These are phyloP conservation scores for Raphanus raphanistrum DNA, from an alignment of 345 rosid species.

Conservation along the genomic window DNA sequence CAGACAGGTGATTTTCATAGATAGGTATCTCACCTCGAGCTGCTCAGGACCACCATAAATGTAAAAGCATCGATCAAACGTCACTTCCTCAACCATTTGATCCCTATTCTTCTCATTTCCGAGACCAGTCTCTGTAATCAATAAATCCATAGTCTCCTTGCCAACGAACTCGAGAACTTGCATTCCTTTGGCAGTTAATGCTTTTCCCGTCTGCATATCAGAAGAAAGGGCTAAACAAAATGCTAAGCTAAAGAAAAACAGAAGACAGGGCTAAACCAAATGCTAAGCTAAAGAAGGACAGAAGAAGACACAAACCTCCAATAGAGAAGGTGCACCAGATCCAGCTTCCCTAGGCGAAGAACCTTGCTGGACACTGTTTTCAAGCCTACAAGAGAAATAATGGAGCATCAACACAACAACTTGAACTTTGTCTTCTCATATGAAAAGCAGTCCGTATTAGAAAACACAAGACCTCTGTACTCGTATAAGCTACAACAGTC, in stretches of 20 bases:
- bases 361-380: slow-evolving; percentile 69
- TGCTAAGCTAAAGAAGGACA: slow-evolving; percentile 1
- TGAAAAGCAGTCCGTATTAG: not conserved
- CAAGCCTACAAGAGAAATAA: slow-evolving; percentile 56
- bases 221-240: slow-evolving; percentile 20
- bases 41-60: slow-evolving; percentile 99
- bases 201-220: slow-evolving; percentile 76
- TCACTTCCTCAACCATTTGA: slow-evolving; percentile 77
- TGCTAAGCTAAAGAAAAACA: slow-evolving; percentile 3
- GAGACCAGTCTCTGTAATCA: slow-evolving; percentile 83
- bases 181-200: slow-evolving; percentile 91
- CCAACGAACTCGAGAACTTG: slow-evolving; percentile 96
- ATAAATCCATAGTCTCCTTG: slow-evolving; percentile 91
- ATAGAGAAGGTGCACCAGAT: slow-evolving; percentile 76
- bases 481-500: slow-evolving; percentile 13
- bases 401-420: slow-evolving; percentile 13
- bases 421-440: not conserved
- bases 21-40: slow-evolving; percentile 65
- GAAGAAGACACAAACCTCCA: slow-evolving; percentile 64
- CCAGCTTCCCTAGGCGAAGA: slow-evolving; percentile 56
- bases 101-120: slow-evolving; percentile 62
- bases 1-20: slow-evolving; percentile 3
- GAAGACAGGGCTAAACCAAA: slow-evolving; percentile 28
- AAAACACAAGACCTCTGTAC: not conserved
- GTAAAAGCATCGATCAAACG: slow-evolving; percentile 97